Evolutionary conservation across 208 protist genomes (phyloP).

Genomic region (Leishmania martiniquensis): DNA sequence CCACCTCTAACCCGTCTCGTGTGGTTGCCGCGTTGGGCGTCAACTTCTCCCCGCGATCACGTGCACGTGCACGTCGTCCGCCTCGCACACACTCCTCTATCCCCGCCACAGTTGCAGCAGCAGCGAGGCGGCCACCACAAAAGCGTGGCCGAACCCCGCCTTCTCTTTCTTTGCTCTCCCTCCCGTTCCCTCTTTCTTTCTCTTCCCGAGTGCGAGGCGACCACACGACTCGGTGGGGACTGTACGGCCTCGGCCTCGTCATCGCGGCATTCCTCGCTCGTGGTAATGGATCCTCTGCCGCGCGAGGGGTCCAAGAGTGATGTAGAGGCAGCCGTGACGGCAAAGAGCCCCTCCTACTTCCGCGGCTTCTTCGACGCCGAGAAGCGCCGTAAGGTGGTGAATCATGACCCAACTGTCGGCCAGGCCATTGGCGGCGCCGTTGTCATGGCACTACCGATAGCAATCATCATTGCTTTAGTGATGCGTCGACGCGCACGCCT

Average conservation of each 20-base stretch:
- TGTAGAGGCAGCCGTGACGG: constrained; percentile 3
- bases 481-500: constrained; percentile 42
- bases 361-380: constrained; percentile 86
- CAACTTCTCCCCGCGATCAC: neutral
- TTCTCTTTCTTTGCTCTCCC: neutral
- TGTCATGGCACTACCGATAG: constrained; percentile 65
- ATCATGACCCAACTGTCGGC: constrained; percentile 62
- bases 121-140: neutral
- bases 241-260: neutral
- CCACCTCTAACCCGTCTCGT: neutral
- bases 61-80: neutral
- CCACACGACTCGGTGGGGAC: neutral
- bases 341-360: constrained; percentile 58
- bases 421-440: constrained; percentile 60
- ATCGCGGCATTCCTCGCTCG: neutral
- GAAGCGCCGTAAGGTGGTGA: constrained; percentile 71
- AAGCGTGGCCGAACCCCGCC: neutral
- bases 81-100: neutral
- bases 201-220: neutral
- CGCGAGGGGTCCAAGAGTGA: constrained; percentile 4
- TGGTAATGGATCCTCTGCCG: constrained; percentile 21
- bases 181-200: neutral
- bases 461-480: constrained; percentile 60
- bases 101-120: neutral
- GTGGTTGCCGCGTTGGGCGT: neutral